Evolutionary conservation across 2,329 filamentous ascomycete species (phyloP).

Genomic region (Didymella arachidicola): DNA sequence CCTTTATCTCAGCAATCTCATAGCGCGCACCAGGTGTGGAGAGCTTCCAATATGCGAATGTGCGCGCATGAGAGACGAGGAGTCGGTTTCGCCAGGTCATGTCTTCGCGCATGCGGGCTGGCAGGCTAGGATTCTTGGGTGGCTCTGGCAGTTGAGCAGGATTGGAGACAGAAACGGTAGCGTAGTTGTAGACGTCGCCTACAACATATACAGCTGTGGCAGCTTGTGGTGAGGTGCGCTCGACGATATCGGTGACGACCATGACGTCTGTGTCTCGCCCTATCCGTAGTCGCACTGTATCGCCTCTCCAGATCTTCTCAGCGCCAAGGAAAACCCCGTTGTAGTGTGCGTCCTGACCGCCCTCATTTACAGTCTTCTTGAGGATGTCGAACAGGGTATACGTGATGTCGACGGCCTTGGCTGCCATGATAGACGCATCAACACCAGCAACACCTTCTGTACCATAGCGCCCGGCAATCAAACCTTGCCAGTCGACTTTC

Average conservation of each 20-base stretch:
- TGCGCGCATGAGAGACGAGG: constrained; percentile 50
- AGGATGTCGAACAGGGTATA: constrained; percentile 62
- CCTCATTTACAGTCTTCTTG: constrained; percentile 48
- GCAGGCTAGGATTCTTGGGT: constrained; percentile 56
- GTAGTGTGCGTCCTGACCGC: constrained; percentile 56
- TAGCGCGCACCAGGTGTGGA: constrained; percentile 43
- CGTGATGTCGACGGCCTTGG: constrained; percentile 62
- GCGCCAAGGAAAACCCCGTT: constrained; percentile 65
- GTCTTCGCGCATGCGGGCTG: constrained; percentile 61
- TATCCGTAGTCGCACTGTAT: constrained; percentile 61
- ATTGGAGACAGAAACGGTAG: constrained; percentile 43
- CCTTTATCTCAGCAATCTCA: constrained; percentile 61
- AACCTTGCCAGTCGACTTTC: constrained; percentile 60
- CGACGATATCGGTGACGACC: constrained; percentile 55
- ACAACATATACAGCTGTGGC: constrained; percentile 51
- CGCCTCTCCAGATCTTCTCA: constrained; percentile 68
- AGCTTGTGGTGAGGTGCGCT: constrained; percentile 41
- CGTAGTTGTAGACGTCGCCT: constrained; percentile 63
- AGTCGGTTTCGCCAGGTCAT: constrained; percentile 57
- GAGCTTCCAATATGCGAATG: constrained; percentile 56
- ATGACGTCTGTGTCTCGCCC: constrained; percentile 59
- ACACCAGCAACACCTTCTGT: constrained; percentile 59
- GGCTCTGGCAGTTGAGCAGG: constrained; percentile 43
- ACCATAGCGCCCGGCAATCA: constrained; percentile 55
- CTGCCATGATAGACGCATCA: constrained; percentile 65